Evolutionary conservation across 2,329 filamentous ascomycete genomes (phyloP).

Genomic region (Sarocladiaceae sp.): DNA sequence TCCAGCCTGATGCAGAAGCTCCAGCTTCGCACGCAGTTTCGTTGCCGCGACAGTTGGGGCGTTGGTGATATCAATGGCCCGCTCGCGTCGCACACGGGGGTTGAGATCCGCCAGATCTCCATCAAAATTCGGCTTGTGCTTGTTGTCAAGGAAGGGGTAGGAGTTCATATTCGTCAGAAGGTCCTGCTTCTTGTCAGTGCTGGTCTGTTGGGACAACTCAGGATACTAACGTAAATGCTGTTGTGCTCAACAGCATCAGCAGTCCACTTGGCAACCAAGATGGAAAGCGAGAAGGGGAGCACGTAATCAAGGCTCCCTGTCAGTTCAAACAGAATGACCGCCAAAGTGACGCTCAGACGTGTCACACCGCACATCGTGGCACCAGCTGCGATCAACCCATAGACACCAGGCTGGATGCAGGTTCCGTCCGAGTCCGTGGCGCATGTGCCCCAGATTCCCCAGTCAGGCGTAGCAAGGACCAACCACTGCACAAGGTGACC

Average conservation of each 20-base stretch:
- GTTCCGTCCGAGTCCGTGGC: constrained; percentile 63
- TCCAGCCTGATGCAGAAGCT: constrained; percentile 73
- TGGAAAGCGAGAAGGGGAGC: constrained; percentile 84
- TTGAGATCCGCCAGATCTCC: constrained; percentile 84
- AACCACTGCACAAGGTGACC: constrained; percentile 81
- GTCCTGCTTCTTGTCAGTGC: constrained; percentile 47
- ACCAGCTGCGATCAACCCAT: constrained; percentile 88
- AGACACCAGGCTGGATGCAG: constrained; percentile 94
- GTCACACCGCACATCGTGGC: constrained; percentile 98
- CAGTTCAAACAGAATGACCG: constrained; percentile 91
- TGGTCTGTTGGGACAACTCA: not conserved
- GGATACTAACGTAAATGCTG: constrained; percentile 71
- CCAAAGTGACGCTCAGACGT: constrained; percentile 83
- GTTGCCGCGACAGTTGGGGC: constrained; percentile 74
- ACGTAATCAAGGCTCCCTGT: constrained; percentile 95
- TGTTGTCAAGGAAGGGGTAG: constrained; percentile 96
- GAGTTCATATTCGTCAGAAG: constrained; percentile 94
- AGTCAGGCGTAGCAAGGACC: constrained; percentile 66
- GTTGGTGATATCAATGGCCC: constrained; percentile 80
- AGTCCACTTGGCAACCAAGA: constrained; percentile 96
- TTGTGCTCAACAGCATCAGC: constrained; percentile 90
- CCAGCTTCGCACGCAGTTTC: constrained; percentile 72
- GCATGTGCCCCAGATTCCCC: constrained; percentile 69
- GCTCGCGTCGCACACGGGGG: constrained; percentile 63
- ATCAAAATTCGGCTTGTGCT: constrained; percentile 85